Evolutionary conservation across 140 eudicot genomes (phyloP).

Genomic region (Flaveria floridana): DNA sequence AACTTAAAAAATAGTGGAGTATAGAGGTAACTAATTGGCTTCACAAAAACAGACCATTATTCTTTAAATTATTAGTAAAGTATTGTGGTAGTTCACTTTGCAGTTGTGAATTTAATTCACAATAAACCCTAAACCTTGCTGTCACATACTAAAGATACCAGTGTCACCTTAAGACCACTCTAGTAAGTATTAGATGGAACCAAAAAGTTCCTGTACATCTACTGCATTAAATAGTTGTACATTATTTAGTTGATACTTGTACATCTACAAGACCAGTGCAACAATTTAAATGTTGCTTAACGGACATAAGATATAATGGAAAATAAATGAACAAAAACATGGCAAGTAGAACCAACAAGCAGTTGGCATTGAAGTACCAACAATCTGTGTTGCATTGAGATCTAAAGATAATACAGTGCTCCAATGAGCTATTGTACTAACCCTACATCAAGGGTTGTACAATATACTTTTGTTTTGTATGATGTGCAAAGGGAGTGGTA

Average conservation of each 20-base stretch:
- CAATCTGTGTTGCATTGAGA: background rate
- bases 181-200: slow-evolving; percentile 1
- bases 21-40: background rate
- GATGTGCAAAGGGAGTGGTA: slow-evolving; percentile 12
- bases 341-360: background rate
- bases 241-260: slow-evolving; percentile 12
- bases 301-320: background rate
- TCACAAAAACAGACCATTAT: background rate
- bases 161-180: slow-evolving; percentile 14
- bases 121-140: slow-evolving; percentile 1
- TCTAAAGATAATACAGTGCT: background rate
- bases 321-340: slow-evolving; percentile 7
- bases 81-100: background rate
- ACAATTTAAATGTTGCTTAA: background rate
- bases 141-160: no score
- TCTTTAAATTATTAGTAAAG: background rate
- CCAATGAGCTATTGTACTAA: background rate
- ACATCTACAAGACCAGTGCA: background rate
- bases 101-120: slow-evolving; percentile 8
- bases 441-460: background rate
- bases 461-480: background rate
- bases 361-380: background rate
- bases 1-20: background rate
- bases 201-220: background rate
- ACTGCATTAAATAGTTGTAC: background rate